Evolutionary conservation across 2,329 filamentous ascomycete genomes (phyloP), one percentile per base, ranked within the genome.

Genomic region (Drechslerella dactyloides): DNA sequence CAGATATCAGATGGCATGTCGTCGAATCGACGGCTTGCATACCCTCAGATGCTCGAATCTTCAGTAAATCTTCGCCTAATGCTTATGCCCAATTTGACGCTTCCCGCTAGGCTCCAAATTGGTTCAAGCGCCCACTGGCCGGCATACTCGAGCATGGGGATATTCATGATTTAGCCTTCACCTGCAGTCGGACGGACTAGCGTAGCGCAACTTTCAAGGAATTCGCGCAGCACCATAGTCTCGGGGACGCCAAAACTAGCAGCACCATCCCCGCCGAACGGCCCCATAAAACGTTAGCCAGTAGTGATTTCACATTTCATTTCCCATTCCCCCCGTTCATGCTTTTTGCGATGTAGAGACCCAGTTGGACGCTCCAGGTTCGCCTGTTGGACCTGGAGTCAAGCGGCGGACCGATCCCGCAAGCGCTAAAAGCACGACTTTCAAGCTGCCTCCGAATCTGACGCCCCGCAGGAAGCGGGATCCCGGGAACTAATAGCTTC

Each of bases 371-470:
- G 19, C 19, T 48, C 44, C 17, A 11, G 44, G 15, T 19, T 48
- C 19, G 3, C 44, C 15, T 21, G 17, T 21, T 48, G 44, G 13
- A 23, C 35, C 53, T 53, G 64, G 24, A 48, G 44, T 48, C 15
- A 48, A 53, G 50, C 57, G 52, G 48, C 66, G 66, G 66, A 70
- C 66, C 66, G 66, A 64, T 70, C 66, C 66, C 59, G 66, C 59
- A 70, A 63, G 58, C 65, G 57, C 57, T 35, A 62, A 61, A n/a
- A n/a, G n/a, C n/a, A n/a, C n/a, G n/a, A n/a, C n/a, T n/a, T n/a
- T n/a, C n/a, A n/a, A 62, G 52, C 23, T 40, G 17, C 13, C 21
- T 23, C 23, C 15, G 35, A 64, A 52, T 48, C 35, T 21, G 17
- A 46, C 30, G 57, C 52, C 58, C 48, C 62, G 46, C 53, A 55